Base-by-base conservation (phyloP, 1,284 basidiomycete species). In the Xerocomus nothofagi region DNA sequence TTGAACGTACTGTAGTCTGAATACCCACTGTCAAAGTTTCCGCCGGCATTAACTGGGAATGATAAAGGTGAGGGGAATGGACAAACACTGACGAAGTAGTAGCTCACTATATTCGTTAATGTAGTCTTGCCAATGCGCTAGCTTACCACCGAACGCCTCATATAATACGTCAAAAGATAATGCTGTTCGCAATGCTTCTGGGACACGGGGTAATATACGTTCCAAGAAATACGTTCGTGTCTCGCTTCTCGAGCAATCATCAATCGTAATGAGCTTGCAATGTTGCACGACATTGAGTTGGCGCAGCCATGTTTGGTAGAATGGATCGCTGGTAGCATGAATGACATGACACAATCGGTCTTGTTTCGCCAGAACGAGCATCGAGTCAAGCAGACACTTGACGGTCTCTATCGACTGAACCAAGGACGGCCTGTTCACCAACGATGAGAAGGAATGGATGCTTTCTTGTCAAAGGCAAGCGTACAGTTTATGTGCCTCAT, bases 361-460 rank as follows among this genome's bases (percentile, higher is more conserved):
- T 67, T 92, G 89, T 71, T 91, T 92, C 30, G 89, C 90, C 41
- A 92, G 71, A 14, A 91, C 90, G 17, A 91, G 79, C 79, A 91
- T 87, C 7, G 87, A 86, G 59, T 91, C 90, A 26, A 92, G 75
- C 8, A 92, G 70, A 55, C 82, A 85, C 63, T 90, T 91, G 85
- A 92, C 88, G 4, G 88, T 80, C 36, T 88, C 86, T 5, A 75
- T 76, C 0, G 86, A 88, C 56, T 85, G 81, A 34, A 91, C 87
- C 47, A 91, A 73, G 2, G 81, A 76, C 1, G 86, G 85, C 18
- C 86, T 88, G 49, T 40, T 36, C 32, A 23, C 30, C 43, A 36
- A 30, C 47, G 44, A 47, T 51, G 17, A 56, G 49, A 49, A 37
- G 36, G 43, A 24, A 27, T 41, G 37, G 18, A 20, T 26, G 4